These are phyloP conservation scores for Penicillium bialowiezense DNA, from an alignment of 495 filamentous ascomycete species.

Conservation along the genomic window DNA sequence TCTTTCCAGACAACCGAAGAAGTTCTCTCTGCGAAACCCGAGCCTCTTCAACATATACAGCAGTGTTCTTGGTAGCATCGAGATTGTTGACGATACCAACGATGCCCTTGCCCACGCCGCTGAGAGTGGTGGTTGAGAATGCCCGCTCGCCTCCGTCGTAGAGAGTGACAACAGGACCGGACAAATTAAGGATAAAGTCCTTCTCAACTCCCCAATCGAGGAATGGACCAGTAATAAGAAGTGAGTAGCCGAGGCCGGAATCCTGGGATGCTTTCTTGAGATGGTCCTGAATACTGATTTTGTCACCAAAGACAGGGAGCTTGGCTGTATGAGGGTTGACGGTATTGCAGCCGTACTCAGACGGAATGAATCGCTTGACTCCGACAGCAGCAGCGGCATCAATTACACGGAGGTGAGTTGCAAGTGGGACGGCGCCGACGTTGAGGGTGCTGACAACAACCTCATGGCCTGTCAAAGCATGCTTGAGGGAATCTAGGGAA, in stretches of 20 bases:
- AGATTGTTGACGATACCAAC: constrained; percentile 48
- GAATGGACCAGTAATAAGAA: constrained; percentile 48
- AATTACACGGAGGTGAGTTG: constrained; percentile 46
- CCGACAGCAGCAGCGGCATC: constrained; percentile 59
- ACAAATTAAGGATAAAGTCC: constrained; percentile 37
- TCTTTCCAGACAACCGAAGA: constrained; percentile 46
- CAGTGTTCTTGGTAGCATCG: constrained; percentile 52
- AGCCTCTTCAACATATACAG: constrained; percentile 48
- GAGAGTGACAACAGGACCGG: constrained; percentile 40
- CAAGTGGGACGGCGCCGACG: constrained; percentile 21
- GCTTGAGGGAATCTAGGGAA: constrained; percentile 49
- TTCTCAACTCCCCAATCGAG: constrained; percentile 49
- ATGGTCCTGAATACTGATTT: constrained; percentile 48
- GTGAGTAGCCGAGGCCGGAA: constrained; percentile 46
- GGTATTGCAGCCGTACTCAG: constrained; percentile 58
- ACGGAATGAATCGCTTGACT: constrained; percentile 62
- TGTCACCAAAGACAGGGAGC: constrained; percentile 45
- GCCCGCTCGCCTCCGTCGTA: constrained; percentile 53
- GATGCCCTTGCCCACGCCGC: constrained; percentile 47
- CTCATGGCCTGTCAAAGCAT: constrained; percentile 38
- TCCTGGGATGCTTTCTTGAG: constrained; percentile 39
- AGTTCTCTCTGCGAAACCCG: constrained; percentile 54
- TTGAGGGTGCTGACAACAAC: constrained; percentile 34
- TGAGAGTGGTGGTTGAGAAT: constrained; percentile 46
- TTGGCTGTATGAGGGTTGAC: constrained; percentile 33